phyloP scores from a whole-genome alignment of 2,329 filamentous ascomycete genomes.

The Botrytis galanthina region DNA sequence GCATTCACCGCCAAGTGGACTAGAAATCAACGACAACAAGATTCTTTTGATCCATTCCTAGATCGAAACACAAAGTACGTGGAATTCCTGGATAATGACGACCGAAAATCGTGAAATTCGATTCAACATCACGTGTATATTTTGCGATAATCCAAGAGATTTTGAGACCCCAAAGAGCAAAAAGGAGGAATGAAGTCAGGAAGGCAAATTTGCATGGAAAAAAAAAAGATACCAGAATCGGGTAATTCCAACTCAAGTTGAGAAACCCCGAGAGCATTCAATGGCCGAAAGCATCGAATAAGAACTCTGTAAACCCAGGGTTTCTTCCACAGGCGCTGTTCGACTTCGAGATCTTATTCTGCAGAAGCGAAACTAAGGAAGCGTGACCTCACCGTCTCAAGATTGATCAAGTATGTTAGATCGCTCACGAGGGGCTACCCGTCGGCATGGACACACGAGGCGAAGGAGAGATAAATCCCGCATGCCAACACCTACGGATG shows the following conservation, averaged over 20 bases:
- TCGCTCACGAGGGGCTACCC: background rate
- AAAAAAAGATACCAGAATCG: background rate
- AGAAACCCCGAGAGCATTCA: background rate
- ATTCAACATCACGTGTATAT: background rate
- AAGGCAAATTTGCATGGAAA: no score
- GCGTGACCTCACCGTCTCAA: background rate
- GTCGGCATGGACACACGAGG: background rate
- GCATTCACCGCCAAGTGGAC: background rate
- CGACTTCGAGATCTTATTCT: background rate
- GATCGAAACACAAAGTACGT: accelerated
- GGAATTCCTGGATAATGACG: background rate
- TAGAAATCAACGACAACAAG: accelerated
- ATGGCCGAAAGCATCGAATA: background rate
- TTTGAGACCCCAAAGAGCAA: background rate
- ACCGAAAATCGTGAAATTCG: no score
- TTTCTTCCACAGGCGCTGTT: background rate
- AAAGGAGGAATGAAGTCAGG: background rate
- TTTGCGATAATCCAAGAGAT: background rate
- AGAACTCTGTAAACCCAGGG: background rate
- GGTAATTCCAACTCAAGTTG: conserved; percentile 4
- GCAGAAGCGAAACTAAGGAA: background rate
- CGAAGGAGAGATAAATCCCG: conserved; percentile 14
- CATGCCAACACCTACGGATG: conserved; percentile 4
- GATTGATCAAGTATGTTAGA: background rate
- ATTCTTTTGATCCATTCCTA: accelerated